Evolutionary conservation across 495 filamentous ascomycete genomes (phyloP).

Genomic region (Aspergillus baeticus): DNA sequence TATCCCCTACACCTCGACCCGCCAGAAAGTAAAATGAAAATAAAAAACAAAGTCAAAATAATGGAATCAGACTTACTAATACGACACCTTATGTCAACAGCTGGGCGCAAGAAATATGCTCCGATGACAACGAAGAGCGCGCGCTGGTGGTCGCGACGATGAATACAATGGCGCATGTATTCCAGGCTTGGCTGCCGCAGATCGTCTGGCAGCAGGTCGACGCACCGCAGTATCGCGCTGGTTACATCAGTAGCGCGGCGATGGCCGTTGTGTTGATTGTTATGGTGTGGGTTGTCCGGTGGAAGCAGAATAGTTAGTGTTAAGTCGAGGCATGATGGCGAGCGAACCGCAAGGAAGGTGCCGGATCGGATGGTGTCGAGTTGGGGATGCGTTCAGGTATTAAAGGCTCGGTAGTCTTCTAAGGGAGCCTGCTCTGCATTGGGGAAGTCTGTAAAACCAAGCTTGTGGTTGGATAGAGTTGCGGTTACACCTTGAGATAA

Average conservation of each 20-base stretch:
- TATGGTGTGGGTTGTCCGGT: conserved; percentile 24
- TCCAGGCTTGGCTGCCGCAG: conserved; percentile 51
- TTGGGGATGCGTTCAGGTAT: no score
- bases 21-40: neutral
- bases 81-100: conserved; percentile 17
- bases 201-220: conserved; percentile 54
- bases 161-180: conserved; percentile 49
- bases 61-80: no score
- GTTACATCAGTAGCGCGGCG: conserved; percentile 40
- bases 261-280: conserved; percentile 34
- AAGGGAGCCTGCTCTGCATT: no score
- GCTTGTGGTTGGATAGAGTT: no score
- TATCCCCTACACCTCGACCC: conserved; percentile 3
- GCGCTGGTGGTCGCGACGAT: conserved; percentile 49
- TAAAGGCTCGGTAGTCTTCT: no score
- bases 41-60: neutral
- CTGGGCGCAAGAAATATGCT: conserved; percentile 52
- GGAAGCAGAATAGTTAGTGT: conserved; percentile 45
- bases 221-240: conserved; percentile 46
- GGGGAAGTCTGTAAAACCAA: no score
- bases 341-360: no score
- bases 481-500: no score
- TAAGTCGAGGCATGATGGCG: no score
- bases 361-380: no score
- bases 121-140: conserved; percentile 51